phyloP scores from a whole-genome alignment of 2,329 filamentous ascomycete genomes.

The Aspergillus intermedius region DNA sequence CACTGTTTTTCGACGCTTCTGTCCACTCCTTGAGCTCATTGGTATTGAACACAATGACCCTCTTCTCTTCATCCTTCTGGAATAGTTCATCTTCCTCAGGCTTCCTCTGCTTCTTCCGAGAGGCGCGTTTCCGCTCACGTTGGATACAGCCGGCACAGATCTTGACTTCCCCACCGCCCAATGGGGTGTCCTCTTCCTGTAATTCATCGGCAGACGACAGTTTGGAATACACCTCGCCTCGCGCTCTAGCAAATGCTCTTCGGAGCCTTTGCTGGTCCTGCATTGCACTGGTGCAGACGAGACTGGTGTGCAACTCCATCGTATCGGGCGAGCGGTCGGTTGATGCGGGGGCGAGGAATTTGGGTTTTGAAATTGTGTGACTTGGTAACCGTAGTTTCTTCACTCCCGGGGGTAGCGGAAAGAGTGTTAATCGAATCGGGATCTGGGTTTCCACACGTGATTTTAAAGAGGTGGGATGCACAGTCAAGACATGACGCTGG shows the following conservation, averaged over 20 bases:
- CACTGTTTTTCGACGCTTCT: constrained; percentile 50
- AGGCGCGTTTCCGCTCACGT: constrained; percentile 82
- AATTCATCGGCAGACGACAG: constrained; percentile 42
- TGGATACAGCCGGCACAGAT: constrained; percentile 91
- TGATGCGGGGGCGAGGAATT: constrained; percentile 69
- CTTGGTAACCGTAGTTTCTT: constrained; percentile 79
- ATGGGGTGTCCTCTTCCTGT: constrained; percentile 63
- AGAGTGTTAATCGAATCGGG: constrained; percentile 73
- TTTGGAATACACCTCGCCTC: constrained; percentile 38
- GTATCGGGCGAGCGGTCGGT: constrained; percentile 64
- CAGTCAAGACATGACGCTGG: constrained; percentile 45
- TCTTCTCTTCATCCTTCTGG: constrained; percentile 68
- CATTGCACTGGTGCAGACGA: constrained; percentile 93
- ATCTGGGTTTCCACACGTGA: constrained; percentile 97
- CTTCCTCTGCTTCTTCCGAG: constrained; percentile 88
- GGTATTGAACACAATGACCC: constrained; percentile 88
- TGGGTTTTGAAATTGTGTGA: constrained; percentile 90
- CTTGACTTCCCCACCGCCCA: constrained; percentile 86
- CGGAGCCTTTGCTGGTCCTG: constrained; percentile 60
- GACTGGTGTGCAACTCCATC: constrained; percentile 68
- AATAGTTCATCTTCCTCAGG: constrained; percentile 87
- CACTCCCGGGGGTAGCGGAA: constrained; percentile 66
- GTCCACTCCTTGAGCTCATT: constrained; percentile 81
- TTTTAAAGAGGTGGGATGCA: constrained; percentile 66
- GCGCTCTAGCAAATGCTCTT: constrained; percentile 59